Base-by-base conservation (phyloP, 805 yeast genomes). In the Danielozyma ontarioensis region DNA sequence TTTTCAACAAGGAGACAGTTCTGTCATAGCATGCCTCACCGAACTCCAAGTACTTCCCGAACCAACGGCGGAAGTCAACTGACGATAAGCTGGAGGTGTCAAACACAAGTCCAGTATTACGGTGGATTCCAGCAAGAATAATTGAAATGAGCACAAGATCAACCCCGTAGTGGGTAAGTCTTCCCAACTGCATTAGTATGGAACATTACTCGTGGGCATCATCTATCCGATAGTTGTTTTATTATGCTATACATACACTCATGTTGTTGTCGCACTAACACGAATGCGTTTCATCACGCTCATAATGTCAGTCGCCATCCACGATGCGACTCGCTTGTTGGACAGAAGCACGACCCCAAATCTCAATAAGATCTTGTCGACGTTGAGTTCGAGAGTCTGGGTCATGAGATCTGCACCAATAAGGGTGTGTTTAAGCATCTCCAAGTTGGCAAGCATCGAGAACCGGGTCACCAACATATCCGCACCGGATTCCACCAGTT, bases 101-200 rank as follows among this genome's bases (percentile, higher is more conserved):
- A 56, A 78, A 54, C 39, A 72, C 73, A 29, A 80, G 65, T 0
- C 97, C 97, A 0, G 96, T 83, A 41, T 84, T 79, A 41, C 87
- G 73, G 53, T 86, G 82, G 33, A 89, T 72, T 3, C 95, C 95
- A 0, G 97, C 96, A 28, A 90, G 63, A 11, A 89, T 67, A 54
- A 93, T 76, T 2, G 96, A 84, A 6, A 86, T 64, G 37, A 89
- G 65, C 3, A 89, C 76, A 41, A 88, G 70, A 52, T 89, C 97
- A 35, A 87, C 49, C 0, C 90, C 74, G 46, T 76, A 75, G 58
- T 87, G 96, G 8, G 83, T 55, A 35, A 80, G 44, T 53, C 68
- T 76, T 2, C 88, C 87, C 26, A 83, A 43, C 84, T 71, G 34
- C 25, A 24, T 37, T 23, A 8, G 17, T n/a, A n/a, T n/a, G n/a